phyloP scores from a whole-genome alignment of 1,284 basidiomycete genomes.

The Cryptococcus neoformans region DNA sequence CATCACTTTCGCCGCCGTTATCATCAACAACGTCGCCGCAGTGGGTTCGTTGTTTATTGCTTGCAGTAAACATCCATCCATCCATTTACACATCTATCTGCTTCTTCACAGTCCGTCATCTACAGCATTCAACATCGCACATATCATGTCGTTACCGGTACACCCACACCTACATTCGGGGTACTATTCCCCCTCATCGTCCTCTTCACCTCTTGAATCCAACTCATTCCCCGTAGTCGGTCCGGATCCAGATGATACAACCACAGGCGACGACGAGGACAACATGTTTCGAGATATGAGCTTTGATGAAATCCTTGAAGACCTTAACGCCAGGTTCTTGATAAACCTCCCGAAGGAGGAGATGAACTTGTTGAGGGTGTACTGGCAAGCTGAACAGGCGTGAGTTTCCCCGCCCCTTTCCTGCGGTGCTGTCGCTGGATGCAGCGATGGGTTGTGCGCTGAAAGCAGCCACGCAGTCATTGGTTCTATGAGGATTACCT shows the following conservation, averaged over 20 bases:
- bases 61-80: too few relatives aligned
- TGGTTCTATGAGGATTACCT: slow-evolving; percentile 99
- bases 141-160: too few relatives aligned
- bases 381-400: slow-evolving; percentile 99
- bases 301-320: slow-evolving; percentile 67
- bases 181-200: too few relatives aligned
- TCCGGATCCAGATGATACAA: slow-evolving; percentile 8
- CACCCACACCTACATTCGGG: too few relatives aligned
- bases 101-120: too few relatives aligned
- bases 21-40: too few relatives aligned
- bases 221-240: background rate
- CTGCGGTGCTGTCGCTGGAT: background rate
- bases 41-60: too few relatives aligned
- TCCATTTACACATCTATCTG: too few relatives aligned
- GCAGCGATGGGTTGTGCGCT: background rate
- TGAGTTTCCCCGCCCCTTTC: slow-evolving; percentile 51
- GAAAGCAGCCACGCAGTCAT: slow-evolving; percentile 59
- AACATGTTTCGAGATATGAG: slow-evolving; percentile 44
- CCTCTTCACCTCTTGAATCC: too few relatives aligned
- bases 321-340: slow-evolving; percentile 94
- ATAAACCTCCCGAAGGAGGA: slow-evolving; percentile 95
- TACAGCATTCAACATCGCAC: too few relatives aligned
- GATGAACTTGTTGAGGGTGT: slow-evolving; percentile 85
- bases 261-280: slow-evolving; percentile 27
- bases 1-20: too few relatives aligned